Evolutionary conservation across 139 green algal genomes (phyloP).

Genomic region (Edaphochlamys debaryana): DNA sequence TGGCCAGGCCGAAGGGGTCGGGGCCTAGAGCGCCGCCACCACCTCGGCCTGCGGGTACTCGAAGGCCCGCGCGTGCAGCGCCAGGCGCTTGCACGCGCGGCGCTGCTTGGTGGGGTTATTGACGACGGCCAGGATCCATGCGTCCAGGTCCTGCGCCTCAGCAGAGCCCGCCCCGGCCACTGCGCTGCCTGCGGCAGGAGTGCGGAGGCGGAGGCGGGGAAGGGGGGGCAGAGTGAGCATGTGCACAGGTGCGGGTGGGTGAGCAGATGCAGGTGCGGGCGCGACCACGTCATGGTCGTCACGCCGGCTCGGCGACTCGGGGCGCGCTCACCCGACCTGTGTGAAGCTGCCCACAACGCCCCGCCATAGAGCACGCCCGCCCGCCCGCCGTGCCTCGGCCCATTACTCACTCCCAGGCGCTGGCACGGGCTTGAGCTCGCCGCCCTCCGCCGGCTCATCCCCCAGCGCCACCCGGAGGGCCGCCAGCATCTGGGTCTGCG

Average conservation of each 20-base stretch:
- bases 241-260: not conserved
- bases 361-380: too few species aligned
- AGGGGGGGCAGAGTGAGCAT: not conserved
- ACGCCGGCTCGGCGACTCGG: too few species aligned
- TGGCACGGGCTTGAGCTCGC: too few species aligned
- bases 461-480: constrained; percentile 18
- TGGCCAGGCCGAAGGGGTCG: too few species aligned
- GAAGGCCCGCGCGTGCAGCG: not conserved
- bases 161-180: too few species aligned
- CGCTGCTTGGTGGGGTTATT: not conserved
- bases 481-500: constrained; percentile 46
- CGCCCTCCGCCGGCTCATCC: not conserved
- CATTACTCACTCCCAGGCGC: not conserved
- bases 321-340: not conserved
- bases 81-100: not conserved
- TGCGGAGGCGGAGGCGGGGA: not conserved
- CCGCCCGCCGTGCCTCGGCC: too few species aligned
- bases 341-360: too few species aligned
- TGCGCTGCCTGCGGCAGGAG: not conserved
- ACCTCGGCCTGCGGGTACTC: not conserved
- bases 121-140: constrained; percentile 6
- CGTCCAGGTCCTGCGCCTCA: not conserved
- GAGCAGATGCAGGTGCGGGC: too few species aligned
- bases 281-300: too few species aligned
- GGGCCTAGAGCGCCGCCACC: not conserved